Conservation (phyloP, 345 rosid species). For the Diplotaxis tenuifolia region DNA sequence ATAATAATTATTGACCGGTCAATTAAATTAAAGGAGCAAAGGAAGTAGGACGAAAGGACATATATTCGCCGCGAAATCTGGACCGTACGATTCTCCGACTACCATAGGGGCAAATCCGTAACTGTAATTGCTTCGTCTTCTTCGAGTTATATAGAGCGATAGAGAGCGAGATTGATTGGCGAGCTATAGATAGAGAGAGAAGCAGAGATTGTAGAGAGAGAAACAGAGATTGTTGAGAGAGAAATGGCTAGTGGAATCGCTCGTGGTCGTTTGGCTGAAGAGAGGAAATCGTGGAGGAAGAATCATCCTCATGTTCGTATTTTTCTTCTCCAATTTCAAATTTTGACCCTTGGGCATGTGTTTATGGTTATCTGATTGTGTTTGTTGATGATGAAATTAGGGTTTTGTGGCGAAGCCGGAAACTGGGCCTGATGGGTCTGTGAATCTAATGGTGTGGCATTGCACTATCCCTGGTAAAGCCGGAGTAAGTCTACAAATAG, state of each 20-base stretch:
- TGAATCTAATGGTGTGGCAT: conserved; percentile 95
- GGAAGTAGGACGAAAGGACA: conserved; percentile 35
- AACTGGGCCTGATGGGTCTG: conserved; percentile 67
- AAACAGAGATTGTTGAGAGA: neutral
- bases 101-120: conserved; percentile 16
- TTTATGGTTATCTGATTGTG: neutral
- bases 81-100: conserved; percentile 34
- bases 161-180: conserved; percentile 13
- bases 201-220: neutral
- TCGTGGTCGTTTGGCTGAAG: conserved; percentile 92
- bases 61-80: conserved; percentile 36
- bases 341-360: neutral
- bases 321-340: neutral
- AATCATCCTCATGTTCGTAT: conserved; percentile 91
- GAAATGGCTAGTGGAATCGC: conserved; percentile 91
- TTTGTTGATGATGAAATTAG: conserved; percentile 41
- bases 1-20: conserved; percentile 18
- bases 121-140: neutral
- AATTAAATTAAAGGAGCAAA: conserved; percentile 20
- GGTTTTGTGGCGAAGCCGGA: conserved; percentile 99
- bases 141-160: conserved; percentile 21
- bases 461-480: conserved; percentile 98
- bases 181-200: neutral
- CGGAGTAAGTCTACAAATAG: conserved; percentile 52
- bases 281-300: conserved; percentile 94